Base-by-base conservation (phyloP, 169 alveolate species). In the Hepatocystis sp. region DNA sequence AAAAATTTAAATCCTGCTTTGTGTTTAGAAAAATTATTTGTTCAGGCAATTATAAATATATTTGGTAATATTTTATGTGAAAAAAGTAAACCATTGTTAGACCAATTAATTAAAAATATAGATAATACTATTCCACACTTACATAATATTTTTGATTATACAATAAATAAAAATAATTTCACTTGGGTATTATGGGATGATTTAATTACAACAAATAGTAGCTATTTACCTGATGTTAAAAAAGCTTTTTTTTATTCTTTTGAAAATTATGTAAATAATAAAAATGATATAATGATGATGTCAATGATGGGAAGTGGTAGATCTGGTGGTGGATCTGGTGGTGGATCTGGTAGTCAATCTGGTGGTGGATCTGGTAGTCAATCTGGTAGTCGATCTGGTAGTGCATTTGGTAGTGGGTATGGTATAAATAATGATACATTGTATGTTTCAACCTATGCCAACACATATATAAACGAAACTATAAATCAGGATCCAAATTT, bases 161-260 rank as follows among this genome's bases (percentile, higher is more conserved):
- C 32, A 63, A 63, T 81, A 61, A 81, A 47, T 30, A 81, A 81
- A 55, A 63, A 81, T 40, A 81, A 81, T 65, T 81, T 81, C 28
- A 81, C 46, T 42, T 81, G 89, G 89, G 89, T 81, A 4, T 65
- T 81, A 36, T 81, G 89, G 89, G 89, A 81, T 17, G 89, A 81
- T 40, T 32, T 81, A 52, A 81, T 81, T 42, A 81, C 89, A 65
- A 81, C 89, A 27, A 81, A 63, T 63, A 67, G 63, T 63, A 81
- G 63, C 15, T 60, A 61, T 55, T 32, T 81, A 0, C 89, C 89
- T n/a, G 63, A 81, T 40, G 67, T 81, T 25, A 81, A 56, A 28
- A 84, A 81, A 44, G 34, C 34, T 23, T 81, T 63, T 51, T 76
- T 60, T 40, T 56, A 36, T n/a, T n/a, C 88, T 15, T 76, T 44